Percentiles rank a stretch among this genome's conserved stretches.
Conservation (phyloP, 176 grass and related monocot species). For the Triticum timopheevii region DNA sequence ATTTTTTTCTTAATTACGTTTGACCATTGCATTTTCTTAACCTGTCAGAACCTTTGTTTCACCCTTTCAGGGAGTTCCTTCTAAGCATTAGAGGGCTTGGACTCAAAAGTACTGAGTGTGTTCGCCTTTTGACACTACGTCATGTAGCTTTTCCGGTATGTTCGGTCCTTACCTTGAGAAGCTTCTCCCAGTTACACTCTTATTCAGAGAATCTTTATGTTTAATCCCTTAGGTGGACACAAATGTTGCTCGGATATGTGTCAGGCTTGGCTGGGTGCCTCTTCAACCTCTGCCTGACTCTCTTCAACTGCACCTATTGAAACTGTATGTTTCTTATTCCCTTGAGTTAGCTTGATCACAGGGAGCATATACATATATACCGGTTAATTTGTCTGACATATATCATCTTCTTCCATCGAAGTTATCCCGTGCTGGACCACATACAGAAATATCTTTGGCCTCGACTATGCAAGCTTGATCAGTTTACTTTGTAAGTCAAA, state of each 20-base stretch:
- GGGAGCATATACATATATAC: no score
- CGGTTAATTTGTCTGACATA: no score
- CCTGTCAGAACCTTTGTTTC: no score
- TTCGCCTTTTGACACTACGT: constrained; percentile 80
- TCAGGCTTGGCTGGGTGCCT: constrained; percentile 95
- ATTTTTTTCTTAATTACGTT: no score
- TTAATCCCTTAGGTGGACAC: constrained; percentile 62
- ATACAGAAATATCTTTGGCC: constrained; percentile 98
- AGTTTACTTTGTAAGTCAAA: constrained; percentile 37
- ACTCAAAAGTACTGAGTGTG: constrained; percentile 87
- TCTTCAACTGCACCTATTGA: constrained; percentile 83
- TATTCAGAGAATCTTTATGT: no score
- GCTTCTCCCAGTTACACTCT: no score
- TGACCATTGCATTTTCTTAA: no score
- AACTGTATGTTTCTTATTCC: constrained; percentile 55
- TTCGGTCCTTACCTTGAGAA: not conserved
- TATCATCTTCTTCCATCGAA: constrained; percentile 31
- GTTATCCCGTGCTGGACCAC: constrained; percentile 85
- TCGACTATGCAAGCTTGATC: constrained; percentile 91
- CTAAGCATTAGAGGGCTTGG: constrained; percentile 88
- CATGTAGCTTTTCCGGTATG: constrained; percentile 90
- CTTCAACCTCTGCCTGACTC: constrained; percentile 86
- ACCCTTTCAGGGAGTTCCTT: constrained; percentile 65
- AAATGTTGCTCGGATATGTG: constrained; percentile 90
- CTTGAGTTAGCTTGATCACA: constrained; percentile 13